Evolutionary conservation across 768 basidiomycete genomes (phyloP), one percentile per base, ranked within the genome.

Genomic region (Lentinula edodes): DNA sequence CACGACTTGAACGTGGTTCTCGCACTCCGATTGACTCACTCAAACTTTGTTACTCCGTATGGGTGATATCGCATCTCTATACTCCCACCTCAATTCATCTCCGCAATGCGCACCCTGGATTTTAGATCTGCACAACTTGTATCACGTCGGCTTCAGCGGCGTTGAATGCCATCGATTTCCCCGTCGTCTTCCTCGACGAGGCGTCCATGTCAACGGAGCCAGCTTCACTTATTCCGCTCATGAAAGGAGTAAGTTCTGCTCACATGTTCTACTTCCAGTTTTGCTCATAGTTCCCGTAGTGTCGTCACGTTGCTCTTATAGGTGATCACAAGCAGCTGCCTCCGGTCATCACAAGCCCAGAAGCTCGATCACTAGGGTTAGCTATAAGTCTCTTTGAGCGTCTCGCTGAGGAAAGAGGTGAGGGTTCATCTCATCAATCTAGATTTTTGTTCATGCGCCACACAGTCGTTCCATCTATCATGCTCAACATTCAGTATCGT

Each of bases 261-360:
- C 62, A 34, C 64, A 57, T 51, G 52, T 54, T 64, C 34, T 50
- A 36, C 28, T 32, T 62, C 51, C 57, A 38, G 28, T 57, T 36
- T 56, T 57, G 66, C 64, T 63, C 18, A 28, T 20, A 8, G 61
- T 41, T 12, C 62, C 64, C 52, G 62, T 68, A 95, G 93, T 88
- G 88, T 7, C 80, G 78, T 56, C 95, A 97, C 67, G 79, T 93
- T 36, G 85, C 93, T 1, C 83, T 98, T 51, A 95, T 98, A 66
- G 95, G 95, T n/a, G 95, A 98, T 74, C 95, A 98, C 73, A 96
- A 96, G 69, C 95, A 98, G 70, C 79, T 98, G 9, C 93, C 95
- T 7, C 93, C 95, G 0, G 84, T 96, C 63, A 91, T 96, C 61
- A 78, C 84, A 20, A 93, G 90, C 63, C 79, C 80, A 20, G 86